phyloP scores from a whole-genome alignment of 208 protist genomes.

The Trypanosoma vivax region DNA sequence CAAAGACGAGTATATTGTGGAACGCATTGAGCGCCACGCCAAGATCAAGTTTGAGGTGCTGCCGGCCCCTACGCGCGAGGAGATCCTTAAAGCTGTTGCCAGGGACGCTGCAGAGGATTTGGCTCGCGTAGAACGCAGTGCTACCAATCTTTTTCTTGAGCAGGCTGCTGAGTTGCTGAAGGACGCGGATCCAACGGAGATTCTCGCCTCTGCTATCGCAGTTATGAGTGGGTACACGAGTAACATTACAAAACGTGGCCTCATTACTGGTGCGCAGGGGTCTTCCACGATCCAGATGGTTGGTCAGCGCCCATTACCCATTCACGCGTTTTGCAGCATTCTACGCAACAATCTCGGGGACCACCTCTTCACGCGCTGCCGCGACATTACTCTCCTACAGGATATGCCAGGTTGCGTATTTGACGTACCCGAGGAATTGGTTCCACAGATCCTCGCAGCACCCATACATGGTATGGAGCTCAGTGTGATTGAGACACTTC shows the following conservation, averaged over 20 bases:
- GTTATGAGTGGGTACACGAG: constrained; percentile 90
- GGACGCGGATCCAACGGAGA: constrained; percentile 81
- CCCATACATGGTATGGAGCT: constrained; percentile 66
- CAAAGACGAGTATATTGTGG: constrained; percentile 82
- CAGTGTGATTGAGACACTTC: constrained; percentile 66
- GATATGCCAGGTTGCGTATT: constrained; percentile 84
- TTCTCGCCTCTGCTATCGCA: constrained; percentile 83
- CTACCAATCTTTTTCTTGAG: constrained; percentile 83
- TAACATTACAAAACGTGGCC: constrained; percentile 73
- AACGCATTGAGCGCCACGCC: constrained; percentile 85
- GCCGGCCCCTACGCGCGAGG: constrained; percentile 75
- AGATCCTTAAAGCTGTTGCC: constrained; percentile 83
- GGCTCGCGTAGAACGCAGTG: constrained; percentile 77
- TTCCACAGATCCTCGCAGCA: constrained; percentile 41
- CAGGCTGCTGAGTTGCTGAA: constrained; percentile 82
- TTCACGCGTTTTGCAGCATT: constrained; percentile 83
- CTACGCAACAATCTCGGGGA: constrained; percentile 82
- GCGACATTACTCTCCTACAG: constrained; percentile 83
- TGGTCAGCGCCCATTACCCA: constrained; percentile 58
- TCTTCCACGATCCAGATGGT: constrained; percentile 73
- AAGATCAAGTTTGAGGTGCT: constrained; percentile 89
- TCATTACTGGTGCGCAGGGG: constrained; percentile 73
- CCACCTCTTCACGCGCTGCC: constrained; percentile 68
- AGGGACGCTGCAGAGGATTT: constrained; percentile 81
- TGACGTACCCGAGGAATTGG: constrained; percentile 75